Base-by-base conservation (phyloP, 2,329 filamentous ascomycete species). In the Pseudodiploospora longispora region DNA sequence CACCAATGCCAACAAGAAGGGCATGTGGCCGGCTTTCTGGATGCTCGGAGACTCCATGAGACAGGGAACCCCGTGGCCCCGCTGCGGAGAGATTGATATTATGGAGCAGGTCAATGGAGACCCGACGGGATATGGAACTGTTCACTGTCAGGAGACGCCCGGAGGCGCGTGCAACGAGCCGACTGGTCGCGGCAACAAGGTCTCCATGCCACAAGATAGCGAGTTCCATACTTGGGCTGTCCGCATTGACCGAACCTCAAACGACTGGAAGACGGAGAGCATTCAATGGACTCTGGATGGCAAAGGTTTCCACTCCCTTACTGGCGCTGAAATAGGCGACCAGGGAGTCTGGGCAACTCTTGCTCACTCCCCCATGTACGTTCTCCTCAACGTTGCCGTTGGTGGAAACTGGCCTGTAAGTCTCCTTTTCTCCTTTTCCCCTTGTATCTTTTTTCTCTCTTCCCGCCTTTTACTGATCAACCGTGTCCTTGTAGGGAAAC, bases 11-110 rank as follows among this genome's bases (percentile, higher is more conserved):
- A 60, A 63, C 40, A 72, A 73, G 59, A 63, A 70, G 51, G 72
- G 72, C 9, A 62, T 75, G 50, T 76, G 72, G 72, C 72, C 72
- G 3, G 72, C 72, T 4, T 76, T 75, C 53, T 76, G 72, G 72
- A 59, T 73, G 42, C 65, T 75, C 1, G 72, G 72, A 8, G 62
- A 71, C 46, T 60, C 69, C 10, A 59, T 74, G 41, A 67, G 71
- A 6, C 56, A 62, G 47, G 71, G 71, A 9, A 68, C 65, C 3
- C 47, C 50, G 19, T 76, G 72, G 72, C 72, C 72, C 1, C 59
- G 57, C 6, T 73, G 70, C 50, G 72, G 72, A 28, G 72, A 76
- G 61, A 58, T 76, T 38, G 72, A 76, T 51, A 64, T 74, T 46
- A 63, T 74, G 41, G 72, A 76, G 61, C 67, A 65, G 29, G 62